Percentiles rank a stretch among this genome's conserved stretches.
Evolutionary conservation across 768 basidiomycete genomes (phyloP).

Genomic region (Mycena haematopus): DNA sequence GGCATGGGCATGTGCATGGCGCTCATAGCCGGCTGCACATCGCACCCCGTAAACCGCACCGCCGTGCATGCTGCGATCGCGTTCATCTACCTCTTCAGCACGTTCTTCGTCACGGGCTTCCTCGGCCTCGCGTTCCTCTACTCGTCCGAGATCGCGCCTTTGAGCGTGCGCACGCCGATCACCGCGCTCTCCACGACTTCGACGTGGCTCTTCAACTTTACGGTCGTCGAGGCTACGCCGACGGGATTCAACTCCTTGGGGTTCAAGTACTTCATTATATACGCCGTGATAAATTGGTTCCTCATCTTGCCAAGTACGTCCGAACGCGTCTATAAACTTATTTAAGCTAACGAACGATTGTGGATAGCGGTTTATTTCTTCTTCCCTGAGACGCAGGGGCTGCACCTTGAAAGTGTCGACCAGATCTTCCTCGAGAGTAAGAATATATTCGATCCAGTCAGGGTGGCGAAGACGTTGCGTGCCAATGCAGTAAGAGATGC

Average conservation of each 20-base stretch:
- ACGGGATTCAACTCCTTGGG: conserved; percentile 27
- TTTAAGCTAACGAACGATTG: neutral
- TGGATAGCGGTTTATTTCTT: conserved; percentile 25
- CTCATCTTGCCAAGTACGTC: conserved; percentile 28
- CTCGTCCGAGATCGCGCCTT: conserved; percentile 27
- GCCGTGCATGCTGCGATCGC: conserved; percentile 30
- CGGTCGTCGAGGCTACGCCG: conserved; percentile 29
- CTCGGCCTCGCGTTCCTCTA: conserved; percentile 32
- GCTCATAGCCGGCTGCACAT: conserved; percentile 21
- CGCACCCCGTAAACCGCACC: conserved; percentile 20
- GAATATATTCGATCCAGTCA: conserved; percentile 26
- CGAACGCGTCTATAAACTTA: neutral
- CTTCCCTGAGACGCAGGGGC: conserved; percentile 30
- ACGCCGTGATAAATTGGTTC: conserved; percentile 29
- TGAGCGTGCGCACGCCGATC: conserved; percentile 29
- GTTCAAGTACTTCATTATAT: conserved; percentile 28
- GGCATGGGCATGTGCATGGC: conserved; percentile 31
- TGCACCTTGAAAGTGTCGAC: conserved; percentile 30
- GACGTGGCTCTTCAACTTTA: conserved; percentile 30
- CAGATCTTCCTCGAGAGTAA: conserved; percentile 30
- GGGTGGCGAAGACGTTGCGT: conserved; percentile 23
- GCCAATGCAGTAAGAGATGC: conserved; percentile 2
- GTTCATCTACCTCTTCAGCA: conserved; percentile 29
- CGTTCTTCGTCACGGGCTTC: conserved; percentile 29
- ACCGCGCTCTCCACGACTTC: conserved; percentile 29